Conservation (phyloP, 1,284 basidiomycete genomes). For the Ceratobasidium papillatum region DNA sequence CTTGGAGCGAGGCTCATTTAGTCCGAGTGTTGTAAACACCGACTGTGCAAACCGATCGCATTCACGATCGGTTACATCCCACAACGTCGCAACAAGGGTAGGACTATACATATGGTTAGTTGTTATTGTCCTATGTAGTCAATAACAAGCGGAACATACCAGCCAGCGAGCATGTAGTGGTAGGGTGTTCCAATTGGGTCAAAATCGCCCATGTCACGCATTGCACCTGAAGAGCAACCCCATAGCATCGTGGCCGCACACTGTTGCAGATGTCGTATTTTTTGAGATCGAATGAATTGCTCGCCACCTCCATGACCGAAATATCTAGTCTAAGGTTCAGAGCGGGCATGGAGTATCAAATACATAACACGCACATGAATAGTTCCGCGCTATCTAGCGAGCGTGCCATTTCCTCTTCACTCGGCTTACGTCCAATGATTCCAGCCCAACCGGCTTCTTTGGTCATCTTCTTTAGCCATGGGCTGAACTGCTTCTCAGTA, state of each 20-base stretch:
- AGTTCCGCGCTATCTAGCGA: conserved; percentile 79
- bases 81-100: conserved; percentile 91
- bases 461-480: conserved; percentile 77
- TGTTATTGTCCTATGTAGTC: background rate
- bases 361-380: conserved; percentile 74
- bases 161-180: conserved; percentile 95
- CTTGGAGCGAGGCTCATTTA: conserved; percentile 57
- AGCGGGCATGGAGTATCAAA: background rate
- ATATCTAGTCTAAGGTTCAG: conserved; percentile 65
- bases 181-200: conserved; percentile 91
- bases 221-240: conserved; percentile 94
- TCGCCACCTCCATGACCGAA: conserved; percentile 97
- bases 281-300: conserved; percentile 89
- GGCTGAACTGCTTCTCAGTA: conserved; percentile 84
- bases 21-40: conserved; percentile 78
- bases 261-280: conserved; percentile 77
- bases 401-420: conserved; percentile 79
- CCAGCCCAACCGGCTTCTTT: conserved; percentile 80
- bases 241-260: conserved; percentile 97
- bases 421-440: conserved; percentile 76
- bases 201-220: conserved; percentile 92
- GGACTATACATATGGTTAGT: conserved; percentile 64
- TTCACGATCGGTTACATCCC: conserved; percentile 98
- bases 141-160: conserved; percentile 64
- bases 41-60: conserved; percentile 91